Percentiles rank a stretch among this genome's conserved stretches.
Conservation (phyloP, 2,329 filamentous ascomycete species). For the Daldinia sp. region DNA sequence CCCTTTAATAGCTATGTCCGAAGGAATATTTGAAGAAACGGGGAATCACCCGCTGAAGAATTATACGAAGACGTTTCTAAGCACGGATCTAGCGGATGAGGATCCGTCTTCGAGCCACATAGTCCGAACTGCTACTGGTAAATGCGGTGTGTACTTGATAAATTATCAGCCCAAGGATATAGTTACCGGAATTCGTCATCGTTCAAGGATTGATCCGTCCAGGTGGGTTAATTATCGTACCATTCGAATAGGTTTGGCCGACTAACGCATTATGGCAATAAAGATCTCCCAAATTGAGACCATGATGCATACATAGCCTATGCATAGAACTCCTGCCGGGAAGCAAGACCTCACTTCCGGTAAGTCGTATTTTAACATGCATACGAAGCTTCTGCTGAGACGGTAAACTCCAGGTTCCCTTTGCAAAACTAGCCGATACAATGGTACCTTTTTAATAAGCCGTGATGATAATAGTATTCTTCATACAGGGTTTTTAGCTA, state of each 20-base stretch:
- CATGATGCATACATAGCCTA: constrained; percentile 64
- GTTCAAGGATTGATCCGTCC: not conserved
- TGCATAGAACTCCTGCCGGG: constrained; percentile 46
- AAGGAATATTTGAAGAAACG: not conserved
- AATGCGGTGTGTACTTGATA: constrained; percentile 10
- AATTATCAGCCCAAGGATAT: not conserved
- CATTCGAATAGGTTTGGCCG: not conserved
- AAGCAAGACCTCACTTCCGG: constrained; percentile 16
- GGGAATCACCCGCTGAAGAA: not conserved
- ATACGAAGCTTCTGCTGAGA: constrained; percentile 44
- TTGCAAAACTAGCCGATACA: too few species aligned
- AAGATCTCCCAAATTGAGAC: constrained; percentile 50
- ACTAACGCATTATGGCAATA: constrained; percentile 53
- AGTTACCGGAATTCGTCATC: constrained; percentile 3
- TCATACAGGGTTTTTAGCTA: too few species aligned
- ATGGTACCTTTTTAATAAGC: too few species aligned
- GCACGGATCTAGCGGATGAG: constrained; percentile 32
- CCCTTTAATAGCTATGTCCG: not conserved
- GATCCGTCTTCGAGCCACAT: constrained; percentile 26
- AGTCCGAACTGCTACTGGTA: constrained; percentile 43
- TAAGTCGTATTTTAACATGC: constrained; percentile 58
- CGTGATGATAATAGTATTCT: too few species aligned
- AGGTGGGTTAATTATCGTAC: constrained; percentile 44
- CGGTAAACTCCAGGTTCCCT: too few species aligned
- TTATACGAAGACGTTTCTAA: not conserved